A percentile compares a stretch with the other conserved stretches of the same genome.
phyloP scores from a whole-genome alignment of 2,329 filamentous ascomycete species.

The Monosporascus sp. region DNA sequence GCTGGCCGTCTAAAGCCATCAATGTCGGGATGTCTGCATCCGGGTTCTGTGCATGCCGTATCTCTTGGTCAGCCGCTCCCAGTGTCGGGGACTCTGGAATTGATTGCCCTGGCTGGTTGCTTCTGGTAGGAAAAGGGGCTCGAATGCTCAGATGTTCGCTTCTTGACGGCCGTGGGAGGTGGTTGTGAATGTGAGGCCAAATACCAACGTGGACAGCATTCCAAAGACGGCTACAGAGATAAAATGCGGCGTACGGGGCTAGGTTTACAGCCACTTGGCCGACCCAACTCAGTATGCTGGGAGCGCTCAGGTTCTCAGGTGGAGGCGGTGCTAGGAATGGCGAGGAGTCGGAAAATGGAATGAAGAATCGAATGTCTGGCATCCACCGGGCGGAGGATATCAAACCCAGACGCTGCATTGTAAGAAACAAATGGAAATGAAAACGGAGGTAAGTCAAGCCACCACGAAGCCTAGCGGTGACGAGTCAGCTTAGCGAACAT shows the following conservation, averaged over 20 bases:
- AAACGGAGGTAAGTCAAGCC: conserved; percentile 36
- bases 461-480: conserved; percentile 15
- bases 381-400: conserved; percentile 36
- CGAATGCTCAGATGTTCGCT: conserved; percentile 7
- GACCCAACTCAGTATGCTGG: conserved; percentile 39
- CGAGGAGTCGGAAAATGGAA: conserved; percentile 49
- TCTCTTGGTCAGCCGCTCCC: conserved; percentile 25
- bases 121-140: conserved; percentile 1
- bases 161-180: conserved; percentile 29
- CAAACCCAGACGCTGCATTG: conserved; percentile 47
- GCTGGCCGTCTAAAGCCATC: conserved; percentile 26
- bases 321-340: conserved; percentile 43
- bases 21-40: conserved; percentile 17
- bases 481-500: background rate
- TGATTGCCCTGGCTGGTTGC: conserved; percentile 13
- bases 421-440: conserved; percentile 48
- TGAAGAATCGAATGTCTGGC: conserved; percentile 44
- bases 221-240: conserved; percentile 35
- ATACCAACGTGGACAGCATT: conserved; percentile 31
- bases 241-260: conserved; percentile 43
- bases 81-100: conserved; percentile 26
- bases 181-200: conserved; percentile 33
- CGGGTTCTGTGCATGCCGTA: conserved; percentile 17
- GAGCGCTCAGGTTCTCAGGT: conserved; percentile 30
- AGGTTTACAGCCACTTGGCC: conserved; percentile 36